Conservation (phyloP, 75 land plant genomes). For the Azolla pinnata region DNA sequence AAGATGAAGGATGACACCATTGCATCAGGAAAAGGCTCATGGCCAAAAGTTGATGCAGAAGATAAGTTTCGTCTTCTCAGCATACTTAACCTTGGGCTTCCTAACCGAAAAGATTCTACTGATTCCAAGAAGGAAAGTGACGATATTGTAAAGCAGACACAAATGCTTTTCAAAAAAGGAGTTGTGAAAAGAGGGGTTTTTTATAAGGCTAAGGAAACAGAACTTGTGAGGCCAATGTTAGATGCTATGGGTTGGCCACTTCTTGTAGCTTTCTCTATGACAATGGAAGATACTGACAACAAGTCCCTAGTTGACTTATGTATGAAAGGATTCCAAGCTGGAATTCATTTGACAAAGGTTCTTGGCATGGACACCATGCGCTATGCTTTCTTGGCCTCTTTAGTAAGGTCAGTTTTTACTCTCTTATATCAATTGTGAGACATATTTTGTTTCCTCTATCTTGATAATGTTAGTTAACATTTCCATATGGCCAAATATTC, state of each 20-base stretch:
- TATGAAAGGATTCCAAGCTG: conserved; percentile 86
- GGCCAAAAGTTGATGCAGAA: conserved; percentile 49
- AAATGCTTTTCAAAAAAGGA: conserved; percentile 52
- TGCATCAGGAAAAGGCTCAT: conserved; percentile 24
- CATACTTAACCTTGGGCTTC: conserved; percentile 73
- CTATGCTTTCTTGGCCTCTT: conserved; percentile 89
- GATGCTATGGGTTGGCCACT: conserved; percentile 98
- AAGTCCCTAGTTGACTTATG: conserved; percentile 71
- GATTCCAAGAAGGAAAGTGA: conserved; percentile 76
- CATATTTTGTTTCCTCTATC: no score
- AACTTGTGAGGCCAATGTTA: conserved; percentile 86
- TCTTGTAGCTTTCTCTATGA: conserved; percentile 91
- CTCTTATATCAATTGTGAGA: no score
- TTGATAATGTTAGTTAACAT: not conserved
- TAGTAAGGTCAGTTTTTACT: conserved; percentile 63
- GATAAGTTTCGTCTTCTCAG: conserved; percentile 58
- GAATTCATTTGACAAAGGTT: conserved; percentile 74
- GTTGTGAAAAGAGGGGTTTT: conserved; percentile 76
- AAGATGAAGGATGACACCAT: conserved; percentile 66
- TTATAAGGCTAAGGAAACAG: conserved; percentile 57
- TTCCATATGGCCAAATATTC: not conserved
- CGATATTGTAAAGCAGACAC: conserved; percentile 65
- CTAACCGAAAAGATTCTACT: conserved; percentile 41
- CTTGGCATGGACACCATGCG: conserved; percentile 99
- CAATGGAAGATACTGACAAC: conserved; percentile 92